Conservation (phyloP, 208 protist genomes). For the Crithidia acanthocephali region DNA sequence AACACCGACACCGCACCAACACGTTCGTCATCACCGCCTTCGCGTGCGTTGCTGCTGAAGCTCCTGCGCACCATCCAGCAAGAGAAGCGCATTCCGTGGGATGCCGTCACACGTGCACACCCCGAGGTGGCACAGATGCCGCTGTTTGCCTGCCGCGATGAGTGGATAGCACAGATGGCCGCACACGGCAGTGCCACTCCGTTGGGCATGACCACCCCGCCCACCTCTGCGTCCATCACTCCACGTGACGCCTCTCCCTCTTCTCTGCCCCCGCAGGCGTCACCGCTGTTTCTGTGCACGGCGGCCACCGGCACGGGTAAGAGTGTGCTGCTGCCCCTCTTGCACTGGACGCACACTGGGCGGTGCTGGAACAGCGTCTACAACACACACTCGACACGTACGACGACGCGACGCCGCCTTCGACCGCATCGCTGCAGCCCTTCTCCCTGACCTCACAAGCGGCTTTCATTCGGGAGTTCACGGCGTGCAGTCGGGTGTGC, state of each 20-base stretch:
- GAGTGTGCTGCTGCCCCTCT: slow-evolving; percentile 71
- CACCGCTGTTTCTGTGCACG: slow-evolving; percentile 56
- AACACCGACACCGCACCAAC: not conserved
- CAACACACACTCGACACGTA: slow-evolving; percentile 29
- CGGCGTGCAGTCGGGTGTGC: slow-evolving; percentile 50
- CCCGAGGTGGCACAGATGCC: slow-evolving; percentile 35
- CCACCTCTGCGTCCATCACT: not conserved
- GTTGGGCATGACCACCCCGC: too few species aligned
- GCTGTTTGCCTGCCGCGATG: slow-evolving; percentile 35
- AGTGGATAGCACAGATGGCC: slow-evolving; percentile 35
- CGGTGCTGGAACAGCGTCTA: slow-evolving; percentile 35
- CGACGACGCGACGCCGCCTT: not conserved
- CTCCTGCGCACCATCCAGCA: slow-evolving; percentile 23
- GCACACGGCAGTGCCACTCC: slow-evolving; percentile 28
- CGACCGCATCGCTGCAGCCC: not conserved
- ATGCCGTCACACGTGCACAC: slow-evolving; percentile 15
- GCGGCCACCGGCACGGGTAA: slow-evolving; percentile 79
- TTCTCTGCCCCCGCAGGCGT: not conserved
- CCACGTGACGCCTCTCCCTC: not conserved
- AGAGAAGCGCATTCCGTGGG: slow-evolving; percentile 36
- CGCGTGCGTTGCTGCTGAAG: slow-evolving; percentile 26
- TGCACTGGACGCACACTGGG: slow-evolving; percentile 78
- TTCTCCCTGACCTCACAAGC: slow-evolving; percentile 30
- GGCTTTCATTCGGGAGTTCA: slow-evolving; percentile 47
- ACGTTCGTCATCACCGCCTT: slow-evolving; percentile 12